Evolutionary conservation across 2,329 filamentous ascomycete genomes (phyloP), one percentile per base, ranked within the genome.

Genomic region (Thelonectria blattea): DNA sequence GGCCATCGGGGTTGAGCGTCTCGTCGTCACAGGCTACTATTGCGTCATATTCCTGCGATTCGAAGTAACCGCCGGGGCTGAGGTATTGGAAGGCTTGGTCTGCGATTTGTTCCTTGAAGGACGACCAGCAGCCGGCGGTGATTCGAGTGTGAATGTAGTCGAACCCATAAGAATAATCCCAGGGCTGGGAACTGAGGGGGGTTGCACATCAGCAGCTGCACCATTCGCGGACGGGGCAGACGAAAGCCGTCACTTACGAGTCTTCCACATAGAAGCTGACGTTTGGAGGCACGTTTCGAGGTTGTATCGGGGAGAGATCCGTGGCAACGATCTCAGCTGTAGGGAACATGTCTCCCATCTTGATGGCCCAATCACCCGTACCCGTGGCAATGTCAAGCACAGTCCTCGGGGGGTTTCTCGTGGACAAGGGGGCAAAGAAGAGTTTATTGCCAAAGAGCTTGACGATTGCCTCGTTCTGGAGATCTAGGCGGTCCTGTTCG

Each of bases 201-300:
- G 42, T 6, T 22, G 22, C 17, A 39, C 7, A 17, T 53, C 27
- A 65, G 60, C n/a, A 42, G 57, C 24, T 20, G 18, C 2, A 37
- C 6, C 27, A 14, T 14, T 14, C 17, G 45, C 22, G 43, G 2
- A 37, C 15, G 12, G 14, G 17, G 22, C 46, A 45, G n/a, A 18
- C 17, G 9, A 18, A 9, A n/a, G 34, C 17, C 2, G 11, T 18
- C n/a, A 72, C 75, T 66, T 71, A 76, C 74, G 76, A 76, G 68
- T 93, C 90, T 70, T 92, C 89, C 47, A 93, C 83, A 61, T 87
- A 86, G 65, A 93, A 93, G 63, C 87, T 85, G 14, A 92, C 88
- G 63, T 93, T 93, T 17, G 85, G 83, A 0, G 91, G 90, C 1
- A 92, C 88, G 49, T 84, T 79, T 5, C 77, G 77, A 2, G 88